Percentiles rank a stretch among this genome's conserved stretches.
These are phyloP conservation scores for Oryza nivara DNA, from an alignment of 176 grass and related monocot species.

Conservation along the genomic window DNA sequence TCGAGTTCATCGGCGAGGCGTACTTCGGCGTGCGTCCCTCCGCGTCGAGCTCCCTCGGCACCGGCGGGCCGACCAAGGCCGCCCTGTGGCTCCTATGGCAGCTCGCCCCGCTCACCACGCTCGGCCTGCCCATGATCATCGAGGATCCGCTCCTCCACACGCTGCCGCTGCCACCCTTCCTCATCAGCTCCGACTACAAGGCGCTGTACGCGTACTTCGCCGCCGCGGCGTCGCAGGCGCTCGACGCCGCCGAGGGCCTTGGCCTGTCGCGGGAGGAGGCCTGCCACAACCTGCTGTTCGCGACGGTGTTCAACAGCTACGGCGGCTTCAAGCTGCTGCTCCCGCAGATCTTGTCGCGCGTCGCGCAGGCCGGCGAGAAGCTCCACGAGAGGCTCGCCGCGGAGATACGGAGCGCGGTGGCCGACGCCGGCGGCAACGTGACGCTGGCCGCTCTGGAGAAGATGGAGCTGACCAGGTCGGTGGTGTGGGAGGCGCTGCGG, in stretches of 20 bases:
- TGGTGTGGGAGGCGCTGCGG: slow-evolving; percentile 74
- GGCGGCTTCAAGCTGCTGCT: slow-evolving; percentile 66
- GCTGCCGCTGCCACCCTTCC: slow-evolving; percentile 50
- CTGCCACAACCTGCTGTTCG: slow-evolving; percentile 75
- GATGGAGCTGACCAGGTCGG: slow-evolving; percentile 74
- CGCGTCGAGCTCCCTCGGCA: slow-evolving; percentile 9
- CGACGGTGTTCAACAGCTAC: slow-evolving; percentile 72
- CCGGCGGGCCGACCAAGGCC: slow-evolving; percentile 36
- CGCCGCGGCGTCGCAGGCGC: slow-evolving; percentile 1
- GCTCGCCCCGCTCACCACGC: slow-evolving; percentile 56
- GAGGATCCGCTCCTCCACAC: slow-evolving; percentile 74
- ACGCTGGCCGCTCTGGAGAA: slow-evolving; percentile 51
- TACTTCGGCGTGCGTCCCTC: slow-evolving; percentile 68
- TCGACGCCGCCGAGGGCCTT: slow-evolving; percentile 53
- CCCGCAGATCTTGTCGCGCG: slow-evolving; percentile 42
- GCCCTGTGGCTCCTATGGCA: slow-evolving; percentile 69
- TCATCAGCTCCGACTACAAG: slow-evolving; percentile 55
- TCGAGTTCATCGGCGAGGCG: slow-evolving; percentile 73
- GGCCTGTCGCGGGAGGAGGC: slow-evolving; percentile 65
- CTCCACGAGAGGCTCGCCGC: slow-evolving; percentile 48
- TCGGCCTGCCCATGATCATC: slow-evolving; percentile 55
- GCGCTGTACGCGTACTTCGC: slow-evolving; percentile 61
- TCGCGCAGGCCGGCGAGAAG: slow-evolving; percentile 30
- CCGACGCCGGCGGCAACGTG: slow-evolving; percentile 49
- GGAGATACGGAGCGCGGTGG: slow-evolving; percentile 56